These are phyloP conservation scores for Rostrohypoxylon terebratum DNA, from an alignment of 495 filamentous ascomycete genomes.

Conservation along the genomic window DNA sequence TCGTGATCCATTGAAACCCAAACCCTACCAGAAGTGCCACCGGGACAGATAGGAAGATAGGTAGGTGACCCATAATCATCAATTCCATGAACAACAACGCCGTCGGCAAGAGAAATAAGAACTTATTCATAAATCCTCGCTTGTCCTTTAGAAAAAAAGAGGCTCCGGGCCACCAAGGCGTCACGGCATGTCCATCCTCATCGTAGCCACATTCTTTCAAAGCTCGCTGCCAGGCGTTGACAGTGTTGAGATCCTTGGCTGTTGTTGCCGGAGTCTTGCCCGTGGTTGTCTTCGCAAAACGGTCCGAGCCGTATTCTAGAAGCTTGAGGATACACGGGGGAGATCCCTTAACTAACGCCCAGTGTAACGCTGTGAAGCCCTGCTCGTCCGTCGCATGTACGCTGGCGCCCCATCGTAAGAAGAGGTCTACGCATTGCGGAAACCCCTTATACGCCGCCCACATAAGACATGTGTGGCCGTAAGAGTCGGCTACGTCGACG, in stretches of 20 bases:
- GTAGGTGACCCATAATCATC: slow-evolving; percentile 77
- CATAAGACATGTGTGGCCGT: slow-evolving; percentile 94
- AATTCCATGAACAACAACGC: slow-evolving; percentile 75
- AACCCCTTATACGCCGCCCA: slow-evolving; percentile 99
- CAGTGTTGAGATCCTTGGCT: slow-evolving; percentile 89
- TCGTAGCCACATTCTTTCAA: slow-evolving; percentile 87
- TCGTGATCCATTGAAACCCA: slow-evolving; percentile 80
- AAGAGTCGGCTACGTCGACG: slow-evolving; percentile 87
- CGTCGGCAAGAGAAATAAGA: slow-evolving; percentile 92
- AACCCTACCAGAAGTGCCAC: slow-evolving; percentile 72
- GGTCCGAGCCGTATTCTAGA: slow-evolving; percentile 92
- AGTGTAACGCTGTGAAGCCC: slow-evolving; percentile 93
- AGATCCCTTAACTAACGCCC: slow-evolving; percentile 94
- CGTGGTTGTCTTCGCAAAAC: slow-evolving; percentile 85
- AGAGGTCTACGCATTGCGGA: slow-evolving; percentile 89
- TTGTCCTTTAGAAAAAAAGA: slow-evolving; percentile 75
- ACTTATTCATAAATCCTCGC: slow-evolving; percentile 77
- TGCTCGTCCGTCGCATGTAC: slow-evolving; percentile 90
- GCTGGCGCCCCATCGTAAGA: slow-evolving; percentile 94
- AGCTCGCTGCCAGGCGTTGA: slow-evolving; percentile 82
- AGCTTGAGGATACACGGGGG: slow-evolving; percentile 88
- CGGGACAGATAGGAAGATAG: slow-evolving; percentile 80
- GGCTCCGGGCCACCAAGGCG: slow-evolving; percentile 67
- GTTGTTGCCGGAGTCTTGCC: slow-evolving; percentile 88
- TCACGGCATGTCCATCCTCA: slow-evolving; percentile 75